A percentile compares a stretch with the other conserved stretches of the same genome.
phyloP scores from a whole-genome alignment of 1,139 yeast genomes.

The Sugiyamaella sp. region DNA sequence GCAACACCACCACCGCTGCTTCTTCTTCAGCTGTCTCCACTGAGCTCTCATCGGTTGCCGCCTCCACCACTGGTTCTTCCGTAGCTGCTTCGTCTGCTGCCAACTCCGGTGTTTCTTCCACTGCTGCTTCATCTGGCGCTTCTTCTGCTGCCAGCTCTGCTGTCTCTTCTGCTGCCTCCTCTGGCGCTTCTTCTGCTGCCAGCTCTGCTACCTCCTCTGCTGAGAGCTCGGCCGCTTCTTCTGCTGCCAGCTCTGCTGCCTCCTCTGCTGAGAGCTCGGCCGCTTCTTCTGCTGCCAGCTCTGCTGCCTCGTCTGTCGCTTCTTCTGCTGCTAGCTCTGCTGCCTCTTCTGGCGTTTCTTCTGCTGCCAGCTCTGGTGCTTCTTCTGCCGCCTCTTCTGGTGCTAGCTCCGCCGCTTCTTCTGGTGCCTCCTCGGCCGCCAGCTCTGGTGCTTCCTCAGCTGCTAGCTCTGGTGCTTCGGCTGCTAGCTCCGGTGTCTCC shows the following conservation, averaged over 20 bases:
- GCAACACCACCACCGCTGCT: constrained; percentile 8
- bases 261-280: constrained; percentile 8
- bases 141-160: constrained; percentile 13
- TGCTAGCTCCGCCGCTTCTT: neutral
- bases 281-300: constrained; percentile 4
- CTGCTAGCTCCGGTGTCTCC: constrained; percentile 1
- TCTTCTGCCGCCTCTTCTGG: neutral
- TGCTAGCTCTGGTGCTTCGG: constrained; percentile 1
- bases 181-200: constrained; percentile 5
- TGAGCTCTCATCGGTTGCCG: neutral
- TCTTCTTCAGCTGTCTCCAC: constrained; percentile 9
- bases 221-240: constrained; percentile 2
- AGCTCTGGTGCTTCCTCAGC: constrained; percentile 4
- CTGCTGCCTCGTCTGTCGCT: neutral
- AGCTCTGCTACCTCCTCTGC: neutral
- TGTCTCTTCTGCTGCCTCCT: constrained; percentile 9
- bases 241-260: neutral
- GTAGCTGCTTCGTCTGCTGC: neutral
- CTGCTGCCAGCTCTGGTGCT: neutral
- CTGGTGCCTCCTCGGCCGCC: constrained; percentile 13
- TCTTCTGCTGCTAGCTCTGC: constrained; percentile 5
- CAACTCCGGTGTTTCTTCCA: constrained; percentile 5
- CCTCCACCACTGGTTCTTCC: constrained; percentile 7
- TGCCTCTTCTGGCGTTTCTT: constrained; percentile 6
- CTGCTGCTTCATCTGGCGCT: constrained; percentile 3